These are phyloP conservation scores for Lentinula edodes DNA, from an alignment of 768 basidiomycete genomes.

Conservation along the genomic window DNA sequence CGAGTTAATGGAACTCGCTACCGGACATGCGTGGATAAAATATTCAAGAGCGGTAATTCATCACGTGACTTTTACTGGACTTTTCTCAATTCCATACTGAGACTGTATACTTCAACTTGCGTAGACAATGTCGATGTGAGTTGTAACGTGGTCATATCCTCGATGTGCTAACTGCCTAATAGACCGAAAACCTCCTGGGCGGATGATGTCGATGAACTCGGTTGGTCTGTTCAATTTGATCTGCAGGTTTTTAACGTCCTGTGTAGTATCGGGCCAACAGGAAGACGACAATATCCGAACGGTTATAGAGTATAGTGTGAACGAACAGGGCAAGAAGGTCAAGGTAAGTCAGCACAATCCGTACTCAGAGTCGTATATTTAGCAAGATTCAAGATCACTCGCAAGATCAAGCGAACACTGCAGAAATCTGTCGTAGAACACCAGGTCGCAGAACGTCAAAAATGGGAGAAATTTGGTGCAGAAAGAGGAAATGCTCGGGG, in stretches of 20 bases:
- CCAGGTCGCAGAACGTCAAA: conserved; percentile 87
- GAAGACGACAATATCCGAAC: conserved; percentile 80
- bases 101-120: too few species aligned
- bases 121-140: conserved; percentile 1
- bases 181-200: conserved; percentile 76
- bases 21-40: too few species aligned
- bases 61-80: neutral
- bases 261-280: conserved; percentile 18
- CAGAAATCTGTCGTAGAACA: conserved; percentile 94
- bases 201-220: conserved; percentile 79
- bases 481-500: conserved; percentile 86
- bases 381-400: conserved; percentile 56
- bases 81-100: too few species aligned
- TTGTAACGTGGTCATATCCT: neutral
- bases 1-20: too few species aligned
- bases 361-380: neutral
- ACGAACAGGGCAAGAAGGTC: conserved; percentile 93
- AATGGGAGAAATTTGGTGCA: conserved; percentile 90
- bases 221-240: conserved; percentile 19
- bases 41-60: too few species aligned
- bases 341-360: conserved; percentile 54
- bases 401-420: conserved; percentile 78
- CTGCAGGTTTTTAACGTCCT: neutral
- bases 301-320: conserved; percentile 75
- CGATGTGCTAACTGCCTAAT: neutral